phyloP scores from a whole-genome alignment of 306 rosid genomes.

The Carpinus viminea region DNA sequence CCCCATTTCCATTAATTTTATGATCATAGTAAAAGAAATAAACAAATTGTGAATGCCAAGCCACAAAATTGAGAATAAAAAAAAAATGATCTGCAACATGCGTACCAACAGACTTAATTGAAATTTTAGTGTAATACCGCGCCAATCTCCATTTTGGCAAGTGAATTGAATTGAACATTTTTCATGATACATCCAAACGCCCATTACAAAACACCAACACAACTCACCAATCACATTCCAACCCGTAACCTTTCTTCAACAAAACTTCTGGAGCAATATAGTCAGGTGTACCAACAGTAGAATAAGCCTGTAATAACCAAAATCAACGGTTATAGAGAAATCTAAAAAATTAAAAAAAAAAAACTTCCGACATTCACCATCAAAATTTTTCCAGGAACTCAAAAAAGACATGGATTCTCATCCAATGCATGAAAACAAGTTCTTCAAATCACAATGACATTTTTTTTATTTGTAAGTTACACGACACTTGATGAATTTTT shows the following conservation, averaged over 20 bases:
- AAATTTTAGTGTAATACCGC: neutral
- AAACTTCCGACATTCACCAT: neutral
- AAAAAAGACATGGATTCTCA: neutral
- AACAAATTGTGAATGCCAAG: neutral
- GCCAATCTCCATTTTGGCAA: neutral
- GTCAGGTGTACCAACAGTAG: slow-evolving; percentile 99
- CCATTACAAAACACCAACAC: slow-evolving; percentile 8
- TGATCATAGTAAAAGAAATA: neutral
- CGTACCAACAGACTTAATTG: neutral
- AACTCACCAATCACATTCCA: slow-evolving; percentile 99
- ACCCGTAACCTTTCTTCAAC: slow-evolving; percentile 90
- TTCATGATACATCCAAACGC: neutral
- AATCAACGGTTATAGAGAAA: slow-evolving; percentile 26
- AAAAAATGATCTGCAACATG: neutral
- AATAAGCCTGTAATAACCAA: slow-evolving; percentile 80
- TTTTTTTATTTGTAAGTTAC: neutral
- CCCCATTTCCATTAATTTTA: neutral
- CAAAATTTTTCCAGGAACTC: neutral
- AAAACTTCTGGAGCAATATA: slow-evolving; percentile 99
- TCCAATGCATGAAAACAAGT: neutral
- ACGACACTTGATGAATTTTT: neutral
- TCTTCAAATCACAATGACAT: neutral
- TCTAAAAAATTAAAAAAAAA: neutral
- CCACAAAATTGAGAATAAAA: neutral
- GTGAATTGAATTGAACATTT: neutral